Evolutionary conservation across 23 red algal species (phyloP), one percentile per base, ranked within the genome.

Genomic region (Gracilaria gracilis): DNA sequence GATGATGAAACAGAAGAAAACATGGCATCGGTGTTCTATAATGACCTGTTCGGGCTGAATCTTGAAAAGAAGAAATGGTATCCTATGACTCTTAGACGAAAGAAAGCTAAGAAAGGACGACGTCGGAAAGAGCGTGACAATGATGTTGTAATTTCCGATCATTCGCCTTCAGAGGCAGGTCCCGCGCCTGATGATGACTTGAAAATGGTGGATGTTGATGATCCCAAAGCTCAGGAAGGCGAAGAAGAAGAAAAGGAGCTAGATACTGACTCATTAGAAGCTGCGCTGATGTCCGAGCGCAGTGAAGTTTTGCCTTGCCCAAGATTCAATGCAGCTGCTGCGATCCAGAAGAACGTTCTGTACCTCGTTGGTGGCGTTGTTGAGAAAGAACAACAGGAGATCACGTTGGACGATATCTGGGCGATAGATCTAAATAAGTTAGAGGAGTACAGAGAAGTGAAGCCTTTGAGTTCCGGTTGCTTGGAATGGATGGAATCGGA

Each of bases 1-100:
- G 93, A 95, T 49, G 78, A 93, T n/a, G 93, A 88, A 72, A 88
- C 76, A 39, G 93, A 95, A 40, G 93, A 95, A 80, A 82, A 91
- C 29, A 88, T 95, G 47, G 35, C 46, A 47, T 89, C 84, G 11
- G 66, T 61, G 15, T 95, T 95, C 37, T 83, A 85, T 86, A 88
- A 87, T 50, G 93, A 95, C 57, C 61, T 95, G 65, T 95, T 95
- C 79, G 93, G 57, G 21, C 49, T 91, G 25, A 95, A 95, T 82
- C 49, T 95, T 27, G 93, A 91, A 33, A 86, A 86, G 11, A 88
- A 83, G 76, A 89, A 90, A n/a, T 95, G 93, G 93, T 83, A 83
- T 33, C 93, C 93, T 14, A 77, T 95, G 93, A 95, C 93, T 20
- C 57, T 95, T 17, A 79, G 93, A 48, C 73, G 61, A 75, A 83